phyloP scores from a whole-genome alignment of 169 alveolate species.

The Plasmodium cynomolgi region DNA sequence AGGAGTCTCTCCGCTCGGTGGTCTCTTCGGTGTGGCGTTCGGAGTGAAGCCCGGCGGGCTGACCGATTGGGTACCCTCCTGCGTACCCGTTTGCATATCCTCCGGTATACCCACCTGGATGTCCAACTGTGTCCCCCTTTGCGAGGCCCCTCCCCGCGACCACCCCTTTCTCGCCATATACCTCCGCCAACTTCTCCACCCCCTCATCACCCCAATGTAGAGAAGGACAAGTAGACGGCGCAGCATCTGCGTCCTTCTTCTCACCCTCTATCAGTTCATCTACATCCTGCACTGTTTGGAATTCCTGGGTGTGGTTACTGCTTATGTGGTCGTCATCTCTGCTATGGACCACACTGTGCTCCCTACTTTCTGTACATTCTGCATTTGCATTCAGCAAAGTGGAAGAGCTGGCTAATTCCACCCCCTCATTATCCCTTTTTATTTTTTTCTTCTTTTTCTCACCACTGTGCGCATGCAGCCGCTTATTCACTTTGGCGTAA shows the following conservation, averaged over 20 bases:
- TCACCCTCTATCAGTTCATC: not conserved
- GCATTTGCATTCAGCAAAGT: not conserved
- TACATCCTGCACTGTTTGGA: not conserved
- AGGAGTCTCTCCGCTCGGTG: not conserved
- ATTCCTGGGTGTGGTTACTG: not conserved
- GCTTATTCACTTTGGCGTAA: not conserved
- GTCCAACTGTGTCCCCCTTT: not conserved
- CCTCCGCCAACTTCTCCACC: not conserved
- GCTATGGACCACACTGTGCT: not conserved
- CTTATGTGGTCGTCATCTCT: not conserved
- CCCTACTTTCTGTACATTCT: not conserved
- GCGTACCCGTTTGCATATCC: not conserved
- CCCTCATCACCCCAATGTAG: not conserved
- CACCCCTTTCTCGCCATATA: not conserved
- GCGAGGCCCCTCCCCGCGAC: not conserved
- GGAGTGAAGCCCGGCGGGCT: not conserved
- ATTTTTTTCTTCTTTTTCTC: not conserved
- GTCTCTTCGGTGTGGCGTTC: not conserved
- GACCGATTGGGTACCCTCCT: not conserved
- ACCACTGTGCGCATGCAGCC: not conserved
- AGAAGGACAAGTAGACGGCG: not conserved
- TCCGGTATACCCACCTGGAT: not conserved
- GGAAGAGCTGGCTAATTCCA: not conserved
- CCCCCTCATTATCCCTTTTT: not conserved
- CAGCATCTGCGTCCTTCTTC: not conserved